Percentiles rank a stretch among this genome's conserved stretches.
These are phyloP conservation scores for Halteria grandinella DNA, from an alignment of 73 alveolate species.

Conservation along the genomic window DNA sequence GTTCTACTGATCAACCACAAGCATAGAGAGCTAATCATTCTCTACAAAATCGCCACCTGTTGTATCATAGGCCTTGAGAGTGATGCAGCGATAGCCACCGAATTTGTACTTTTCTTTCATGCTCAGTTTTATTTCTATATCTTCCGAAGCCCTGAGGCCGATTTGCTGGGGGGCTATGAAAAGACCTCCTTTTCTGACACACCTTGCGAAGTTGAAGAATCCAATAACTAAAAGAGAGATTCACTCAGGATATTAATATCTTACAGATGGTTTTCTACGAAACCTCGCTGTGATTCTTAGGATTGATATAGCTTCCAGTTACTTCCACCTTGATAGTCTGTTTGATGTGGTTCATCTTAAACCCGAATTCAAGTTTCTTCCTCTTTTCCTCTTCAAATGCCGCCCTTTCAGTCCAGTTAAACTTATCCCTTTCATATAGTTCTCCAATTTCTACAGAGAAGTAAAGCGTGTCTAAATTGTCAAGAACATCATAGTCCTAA, in stretches of 20 bases:
- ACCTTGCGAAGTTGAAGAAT: slow-evolving; percentile 38
- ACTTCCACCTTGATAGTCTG: slow-evolving; percentile 9
- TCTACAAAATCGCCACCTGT: slow-evolving; percentile 52
- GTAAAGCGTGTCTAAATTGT: slow-evolving; percentile 7
- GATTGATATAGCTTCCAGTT: not conserved
- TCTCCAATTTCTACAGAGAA: slow-evolving; percentile 41
- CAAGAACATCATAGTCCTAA: slow-evolving; percentile 14
- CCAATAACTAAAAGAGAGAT: slow-evolving; percentile 27
- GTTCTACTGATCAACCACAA: not conserved
- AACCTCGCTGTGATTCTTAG: not conserved
- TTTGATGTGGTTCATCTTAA: slow-evolving; percentile 47
- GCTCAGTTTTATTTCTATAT: slow-evolving; percentile 23
- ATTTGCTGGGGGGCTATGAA: slow-evolving; percentile 7
- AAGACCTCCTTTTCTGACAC: slow-evolving; percentile 33
- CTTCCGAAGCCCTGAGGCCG: slow-evolving; percentile 3
- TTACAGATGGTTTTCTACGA: not conserved
- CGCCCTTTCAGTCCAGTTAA: slow-evolving; percentile 20
- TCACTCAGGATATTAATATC: not conserved
- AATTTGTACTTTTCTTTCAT: slow-evolving; percentile 33
- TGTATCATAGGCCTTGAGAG: slow-evolving; percentile 21
- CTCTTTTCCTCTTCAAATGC: slow-evolving; percentile 6
- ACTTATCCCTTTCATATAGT: slow-evolving; percentile 40
- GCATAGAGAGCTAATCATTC: slow-evolving; percentile 25
- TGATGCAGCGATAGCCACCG: slow-evolving; percentile 48
- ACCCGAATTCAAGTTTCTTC: slow-evolving; percentile 44